Evolutionary conservation across 1,284 basidiomycete species (phyloP), one percentile per base, ranked within the genome.

Genomic region (Boletus semigastroideus): DNA sequence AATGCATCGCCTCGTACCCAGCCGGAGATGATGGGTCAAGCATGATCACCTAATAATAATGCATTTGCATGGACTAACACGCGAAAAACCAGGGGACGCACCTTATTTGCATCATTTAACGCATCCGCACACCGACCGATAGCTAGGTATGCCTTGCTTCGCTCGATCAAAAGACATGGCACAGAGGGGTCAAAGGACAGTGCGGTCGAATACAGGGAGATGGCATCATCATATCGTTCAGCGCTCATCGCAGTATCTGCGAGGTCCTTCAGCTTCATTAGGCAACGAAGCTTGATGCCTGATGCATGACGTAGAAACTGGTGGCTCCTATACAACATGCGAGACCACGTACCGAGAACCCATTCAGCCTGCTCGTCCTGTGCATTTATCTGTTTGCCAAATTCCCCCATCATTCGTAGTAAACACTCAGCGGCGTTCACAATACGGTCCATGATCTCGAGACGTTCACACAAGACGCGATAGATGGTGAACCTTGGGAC

Each of bases 271-370:
- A 54, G 17, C 11, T 37, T 45, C 8, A 1, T 4, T 1, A 12
- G 2, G 13, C 37, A 55, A 13, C 28, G 53, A 4, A 1, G 8
- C 9, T 3, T 54, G 19, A 54, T 49, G 9, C 19, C 53, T 55
- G 9, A 19, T 1, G 22, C 4, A 10, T 4, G 13, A n/a, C 4
- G 4, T 0, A 9, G 4, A 12, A 42, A 5, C n/a, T n/a, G 11
- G n/a, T 28, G 27, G 8, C 16, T 8, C 37, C 37, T n/a, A 13
- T 5, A 33, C 31, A 14, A 14, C 16, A 14, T 14, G n/a, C n/a
- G 12, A 14, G 30, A 31, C 13, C 16, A 1, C 45, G 34, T 7
- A 49, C 44, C 22, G 7, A 17, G 3, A 38, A 28, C 5, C 51
- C 51, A 46, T 20, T 30, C 34, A 2, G 12, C 12, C 4, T 42